Evolutionary conservation across 768 basidiomycete genomes (phyloP), one percentile per base, ranked within the genome.

Genomic region (Amanita rubescens): DNA sequence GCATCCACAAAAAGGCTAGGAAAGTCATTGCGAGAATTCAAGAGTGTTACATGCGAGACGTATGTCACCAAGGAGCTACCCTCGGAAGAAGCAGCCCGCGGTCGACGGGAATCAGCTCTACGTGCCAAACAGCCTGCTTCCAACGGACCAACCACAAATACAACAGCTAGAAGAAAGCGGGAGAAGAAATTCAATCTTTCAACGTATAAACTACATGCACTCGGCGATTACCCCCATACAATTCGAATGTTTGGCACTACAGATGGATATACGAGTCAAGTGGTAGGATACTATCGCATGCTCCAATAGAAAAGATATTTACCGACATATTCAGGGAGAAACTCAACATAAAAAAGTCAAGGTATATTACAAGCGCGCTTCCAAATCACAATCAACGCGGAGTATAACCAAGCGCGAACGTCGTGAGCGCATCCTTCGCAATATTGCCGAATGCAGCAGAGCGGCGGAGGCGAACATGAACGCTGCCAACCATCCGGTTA

Each of bases 261-360:
- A 3, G 66, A 71, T 39, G 66, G 62, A 2, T 70, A 64, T 43
- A 64, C 64, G 0, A 71, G 66, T 0, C 67, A 69, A 22, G 57
- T 58, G 17, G 70, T 72, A 42, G 15, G 45, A 25, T 3, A 14
- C 24, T 41, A 51, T 8, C n/a, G n/a, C n/a, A n/a, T n/a, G n/a
- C n/a, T n/a, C n/a, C n/a, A n/a, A n/a, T n/a, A n/a, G n/a, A n/a
- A n/a, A n/a, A n/a, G n/a, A n/a, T n/a, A n/a, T n/a, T n/a, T n/a
- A n/a, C n/a, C n/a, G n/a, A n/a, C n/a, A 9, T 7, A 33, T 19
- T 24, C 47, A 75, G 74, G 66, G 70, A 2, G 73, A 76, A 55
- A 61, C 64, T 0, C 64, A 74, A 55, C 75, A 78, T 49, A 56
- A 62, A 0, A 55, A 44, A 0, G 62, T 65, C 12, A 77, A 78